phyloP scores from a whole-genome alignment of 2,329 filamentous ascomycete genomes.

The Ophiognomonia clavigignenti-juglandacearum region DNA sequence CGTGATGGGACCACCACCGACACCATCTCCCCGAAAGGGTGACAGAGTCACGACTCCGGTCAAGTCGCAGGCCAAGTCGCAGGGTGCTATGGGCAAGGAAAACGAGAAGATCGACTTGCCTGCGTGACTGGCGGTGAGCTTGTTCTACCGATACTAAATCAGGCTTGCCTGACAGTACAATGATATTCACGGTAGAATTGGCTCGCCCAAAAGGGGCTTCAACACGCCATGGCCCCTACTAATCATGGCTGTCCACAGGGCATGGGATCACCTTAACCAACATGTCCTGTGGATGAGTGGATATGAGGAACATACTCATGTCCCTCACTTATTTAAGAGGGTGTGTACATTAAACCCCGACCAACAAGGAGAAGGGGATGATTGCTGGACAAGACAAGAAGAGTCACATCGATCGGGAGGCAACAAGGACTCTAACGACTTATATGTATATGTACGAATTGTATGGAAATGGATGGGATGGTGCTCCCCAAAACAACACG shows the following conservation, averaged over 20 bases:
- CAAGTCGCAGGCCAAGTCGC: constrained; percentile 7
- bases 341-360: background rate
- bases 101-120: constrained; percentile 13
- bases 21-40: constrained; percentile 13
- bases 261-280: background rate
- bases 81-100: constrained; percentile 9
- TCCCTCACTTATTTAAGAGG: background rate
- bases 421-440: constrained; percentile 5
- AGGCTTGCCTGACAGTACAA: background rate
- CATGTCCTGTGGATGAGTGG: background rate
- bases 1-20: constrained; percentile 16
- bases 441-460: constrained; percentile 17
- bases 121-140: constrained; percentile 16
- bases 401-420: background rate
- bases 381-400: constrained; percentile 3
- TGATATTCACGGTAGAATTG: constrained; percentile 3
- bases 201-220: constrained; percentile 5
- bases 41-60: constrained; percentile 2
- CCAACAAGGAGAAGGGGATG: background rate
- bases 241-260: background rate
- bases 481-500: background rate
- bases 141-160: constrained; percentile 13
- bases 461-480: constrained; percentile 4
- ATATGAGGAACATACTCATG: background rate
- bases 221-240: background rate